These are phyloP conservation scores for Neurospora pannonica DNA, from an alignment of 495 filamentous ascomycete genomes.

Conservation along the genomic window DNA sequence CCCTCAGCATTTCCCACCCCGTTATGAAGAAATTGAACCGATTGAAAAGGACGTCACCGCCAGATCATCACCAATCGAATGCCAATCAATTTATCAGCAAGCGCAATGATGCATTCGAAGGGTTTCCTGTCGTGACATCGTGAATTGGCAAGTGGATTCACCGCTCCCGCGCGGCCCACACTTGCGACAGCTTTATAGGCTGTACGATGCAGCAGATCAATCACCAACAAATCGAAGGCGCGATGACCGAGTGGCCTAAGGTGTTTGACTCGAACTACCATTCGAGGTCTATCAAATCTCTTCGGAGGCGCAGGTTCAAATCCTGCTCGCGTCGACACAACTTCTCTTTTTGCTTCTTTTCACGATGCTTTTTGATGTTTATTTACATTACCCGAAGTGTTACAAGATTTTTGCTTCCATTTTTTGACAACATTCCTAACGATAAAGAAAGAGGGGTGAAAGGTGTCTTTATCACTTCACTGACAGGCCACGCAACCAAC, in stretches of 20 bases:
- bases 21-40: background rate
- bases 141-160: background rate
- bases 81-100: background rate
- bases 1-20: background rate
- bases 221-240: background rate
- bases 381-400: background rate
- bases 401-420: background rate
- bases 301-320: background rate
- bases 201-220: rapidly evolving
- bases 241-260: background rate
- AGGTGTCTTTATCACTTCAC: background rate
- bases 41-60: background rate
- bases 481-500: background rate
- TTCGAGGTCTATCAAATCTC: background rate
- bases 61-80: background rate
- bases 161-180: background rate
- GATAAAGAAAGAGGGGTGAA: background rate
- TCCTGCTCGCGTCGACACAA: background rate
- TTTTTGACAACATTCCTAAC: background rate
- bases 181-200: background rate
- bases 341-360: background rate
- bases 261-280: background rate
- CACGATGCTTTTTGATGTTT: background rate
- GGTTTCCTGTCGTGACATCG: background rate
- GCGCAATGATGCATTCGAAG: background rate